A percentile compares a stretch with the other conserved stretches of the same genome.
Evolutionary conservation across 2,329 filamentous ascomycete genomes (phyloP).

Genomic region (Ceratocystis eucalypticola): DNA sequence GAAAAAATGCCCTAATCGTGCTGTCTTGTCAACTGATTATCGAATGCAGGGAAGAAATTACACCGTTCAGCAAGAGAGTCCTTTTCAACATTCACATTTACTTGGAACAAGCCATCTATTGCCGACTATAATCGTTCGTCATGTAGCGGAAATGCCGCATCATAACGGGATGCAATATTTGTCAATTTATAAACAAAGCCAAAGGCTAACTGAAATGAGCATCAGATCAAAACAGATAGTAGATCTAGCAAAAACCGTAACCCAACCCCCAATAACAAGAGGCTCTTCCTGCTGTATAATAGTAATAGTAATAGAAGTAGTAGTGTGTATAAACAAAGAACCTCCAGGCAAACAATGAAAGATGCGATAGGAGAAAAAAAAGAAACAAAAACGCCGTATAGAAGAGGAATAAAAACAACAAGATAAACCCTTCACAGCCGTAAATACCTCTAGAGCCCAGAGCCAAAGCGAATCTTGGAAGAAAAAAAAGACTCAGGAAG

Average conservation of each 20-base stretch:
- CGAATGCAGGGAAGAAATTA: too few relatives aligned
- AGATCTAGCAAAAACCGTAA: neutral
- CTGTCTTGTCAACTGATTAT: too few relatives aligned
- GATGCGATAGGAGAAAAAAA: neutral
- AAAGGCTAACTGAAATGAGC: neutral
- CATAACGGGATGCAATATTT: neutral
- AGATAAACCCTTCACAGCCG: conserved; percentile 6
- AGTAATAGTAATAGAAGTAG: neutral
- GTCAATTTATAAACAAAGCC: neutral
- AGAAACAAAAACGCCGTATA: neutral
- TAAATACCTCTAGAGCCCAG: neutral
- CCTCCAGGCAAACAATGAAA: conserved; percentile 4
- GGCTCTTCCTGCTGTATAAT: neutral
- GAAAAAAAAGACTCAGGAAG: neutral
- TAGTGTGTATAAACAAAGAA: neutral
- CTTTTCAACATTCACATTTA: too few relatives aligned
- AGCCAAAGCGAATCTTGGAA: neutral
- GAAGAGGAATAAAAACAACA: conserved; percentile 14
- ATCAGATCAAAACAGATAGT: neutral
- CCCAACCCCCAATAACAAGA: neutral
- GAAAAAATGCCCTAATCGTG: too few relatives aligned
- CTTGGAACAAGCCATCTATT: too few relatives aligned
- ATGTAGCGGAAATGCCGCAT: neutral
- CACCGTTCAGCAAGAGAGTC: too few relatives aligned
- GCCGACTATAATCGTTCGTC: neutral